Percentiles rank a stretch among this genome's conserved stretches.
phyloP scores from a whole-genome alignment of 306 rosid species.

The Heteromeles arbutifolia region DNA sequence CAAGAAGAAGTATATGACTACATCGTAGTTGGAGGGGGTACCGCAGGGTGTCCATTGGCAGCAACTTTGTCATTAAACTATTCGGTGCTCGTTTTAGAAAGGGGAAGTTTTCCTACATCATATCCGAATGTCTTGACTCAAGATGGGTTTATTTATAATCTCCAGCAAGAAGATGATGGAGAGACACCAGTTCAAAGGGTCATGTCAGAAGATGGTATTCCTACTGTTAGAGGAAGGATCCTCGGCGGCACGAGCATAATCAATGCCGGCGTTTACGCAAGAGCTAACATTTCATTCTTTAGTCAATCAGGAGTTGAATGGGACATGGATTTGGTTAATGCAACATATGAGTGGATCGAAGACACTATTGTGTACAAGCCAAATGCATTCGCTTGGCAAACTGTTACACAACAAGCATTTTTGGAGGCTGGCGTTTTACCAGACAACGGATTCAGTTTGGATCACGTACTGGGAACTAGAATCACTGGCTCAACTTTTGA shows the following conservation, averaged over 20 bases:
- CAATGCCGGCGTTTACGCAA: constrained; percentile 17
- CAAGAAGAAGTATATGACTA: constrained; percentile 20
- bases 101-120: constrained; percentile 12
- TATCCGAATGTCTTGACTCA: not conserved
- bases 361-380: constrained; percentile 6
- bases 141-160: not conserved
- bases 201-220: constrained; percentile 18
- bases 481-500: constrained; percentile 15
- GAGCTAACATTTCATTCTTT: constrained; percentile 10
- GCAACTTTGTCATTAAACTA: constrained; percentile 24
- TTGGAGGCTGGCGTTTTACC: constrained; percentile 5
- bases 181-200: constrained; percentile 1
- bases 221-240: constrained; percentile 14
- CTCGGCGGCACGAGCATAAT: constrained; percentile 26
- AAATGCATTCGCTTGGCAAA: not conserved
- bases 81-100: constrained; percentile 22
- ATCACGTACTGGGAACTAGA: constrained; percentile 13
- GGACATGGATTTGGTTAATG: constrained; percentile 18
- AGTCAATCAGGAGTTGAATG: constrained; percentile 5
- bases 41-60: constrained; percentile 32
- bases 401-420: not conserved
- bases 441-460: constrained; percentile 13
- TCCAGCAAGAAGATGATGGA: constrained; percentile 1
- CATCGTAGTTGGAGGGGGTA: constrained; percentile 38
- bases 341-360: constrained; percentile 25